Evolutionary conservation across 1,284 basidiomycete species (phyloP).

Genomic region (Rhodotorula sp.): DNA sequence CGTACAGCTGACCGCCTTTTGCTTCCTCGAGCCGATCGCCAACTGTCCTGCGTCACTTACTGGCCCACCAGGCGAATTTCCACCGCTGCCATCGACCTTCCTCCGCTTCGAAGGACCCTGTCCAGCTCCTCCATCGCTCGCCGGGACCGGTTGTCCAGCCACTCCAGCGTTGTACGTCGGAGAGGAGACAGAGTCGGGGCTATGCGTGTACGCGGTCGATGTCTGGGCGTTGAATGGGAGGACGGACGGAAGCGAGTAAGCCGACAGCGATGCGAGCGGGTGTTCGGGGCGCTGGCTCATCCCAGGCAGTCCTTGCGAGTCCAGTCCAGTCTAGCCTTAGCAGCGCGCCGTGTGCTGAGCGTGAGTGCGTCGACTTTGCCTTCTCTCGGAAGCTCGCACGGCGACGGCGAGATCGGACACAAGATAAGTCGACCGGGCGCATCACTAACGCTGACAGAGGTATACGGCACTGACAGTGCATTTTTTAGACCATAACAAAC

Average conservation of each 20-base stretch:
- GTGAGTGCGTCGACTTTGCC: too few species aligned
- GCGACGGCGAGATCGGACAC: too few species aligned
- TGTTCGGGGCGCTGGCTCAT: background rate
- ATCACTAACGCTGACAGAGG: background rate
- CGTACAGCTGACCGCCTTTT: slow-evolving; percentile 3
- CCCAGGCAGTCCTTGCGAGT: background rate
- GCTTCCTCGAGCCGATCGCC: slow-evolving; percentile 5
- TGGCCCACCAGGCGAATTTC: background rate
- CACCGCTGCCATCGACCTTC: background rate
- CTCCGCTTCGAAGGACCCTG: background rate
- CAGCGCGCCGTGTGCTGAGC: background rate
- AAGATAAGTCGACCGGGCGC: too few species aligned
- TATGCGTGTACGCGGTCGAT: background rate
- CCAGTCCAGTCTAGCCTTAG: background rate
- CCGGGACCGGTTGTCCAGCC: background rate
- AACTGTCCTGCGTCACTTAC: background rate
- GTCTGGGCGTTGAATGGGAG: background rate
- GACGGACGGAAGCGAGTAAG: background rate
- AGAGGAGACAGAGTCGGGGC: slow-evolving; percentile 1
- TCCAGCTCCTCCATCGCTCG: background rate
- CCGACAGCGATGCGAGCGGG: slow-evolving; percentile 8
- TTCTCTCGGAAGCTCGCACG: too few species aligned
- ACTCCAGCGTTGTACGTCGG: background rate
- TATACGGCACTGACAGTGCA: background rate
- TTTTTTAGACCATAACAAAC: background rate